Base-by-base conservation (phyloP, 106 monocot genomes). In the Cymbidium sinense region DNA sequence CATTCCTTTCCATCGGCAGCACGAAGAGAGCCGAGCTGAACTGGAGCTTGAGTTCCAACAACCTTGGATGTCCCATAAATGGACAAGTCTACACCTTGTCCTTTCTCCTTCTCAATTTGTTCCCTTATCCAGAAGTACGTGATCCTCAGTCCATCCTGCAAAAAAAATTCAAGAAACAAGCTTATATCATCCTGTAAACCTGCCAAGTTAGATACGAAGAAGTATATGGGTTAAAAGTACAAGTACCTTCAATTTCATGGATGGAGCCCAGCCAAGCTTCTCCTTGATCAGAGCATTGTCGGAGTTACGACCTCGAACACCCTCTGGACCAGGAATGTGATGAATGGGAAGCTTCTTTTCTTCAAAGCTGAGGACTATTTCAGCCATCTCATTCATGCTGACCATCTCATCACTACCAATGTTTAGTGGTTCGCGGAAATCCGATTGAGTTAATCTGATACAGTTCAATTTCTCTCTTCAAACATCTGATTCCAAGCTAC, bases 81-180 rank as follows among this genome's bases (percentile, higher is more conserved):
- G 2, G 93, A 89, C 43, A 96, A 69, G 76, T 93, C 93, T 0
- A 84, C 31, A 18, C 93, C 96, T 41, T 83, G 39, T 17, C 83
- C 30, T 84, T 89, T 93, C 78, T 96, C 96, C 69, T 93, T 96
- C 72, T 93, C 96, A 30, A 93, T 86, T 71, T 96, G 96, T 62
- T 96, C 93, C 81, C 93, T 96, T 55, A 96, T 96, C 96, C 93
- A 96, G 70, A 93, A 96, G 84, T 96, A 96, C 31, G 96, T 96
- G 79, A 96, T 61, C 77, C 89, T 93, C 81, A 96, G 76, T 9
- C 96, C 96, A 79, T 96, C 93, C 95, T 95, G 85, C 77, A 27
- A 23, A 80, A 19, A n/a, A 83, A 80, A 19, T 79, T 44, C 29
- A 52, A 81, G 41, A 75, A 75, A 37, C 39, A 73, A 34, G 3